These are phyloP conservation scores for Curvularia sp. DNA, from an alignment of 2,329 filamentous ascomycete species.

Conservation along the genomic window DNA sequence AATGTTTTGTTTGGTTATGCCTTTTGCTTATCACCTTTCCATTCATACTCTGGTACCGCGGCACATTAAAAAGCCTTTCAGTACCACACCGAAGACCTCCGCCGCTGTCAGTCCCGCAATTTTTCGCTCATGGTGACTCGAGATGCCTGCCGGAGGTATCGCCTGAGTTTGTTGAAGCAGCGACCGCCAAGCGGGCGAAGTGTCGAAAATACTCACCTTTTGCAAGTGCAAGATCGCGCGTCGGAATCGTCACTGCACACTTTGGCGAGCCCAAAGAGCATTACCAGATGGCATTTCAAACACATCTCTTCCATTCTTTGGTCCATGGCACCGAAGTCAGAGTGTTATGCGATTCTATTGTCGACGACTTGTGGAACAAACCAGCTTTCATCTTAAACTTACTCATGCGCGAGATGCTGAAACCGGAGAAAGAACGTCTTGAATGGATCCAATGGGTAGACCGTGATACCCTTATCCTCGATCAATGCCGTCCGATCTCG, in stretches of 20 bases:
- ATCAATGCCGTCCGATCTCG: conserved; percentile 52
- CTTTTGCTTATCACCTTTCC: conserved; percentile 14
- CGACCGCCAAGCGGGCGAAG: conserved; percentile 20
- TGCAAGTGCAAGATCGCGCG: conserved; percentile 19
- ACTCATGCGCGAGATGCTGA: conserved; percentile 45
- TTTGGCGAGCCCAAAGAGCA: conserved; percentile 47
- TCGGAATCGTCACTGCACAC: conserved; percentile 52
- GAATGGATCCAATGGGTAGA: conserved; percentile 56
- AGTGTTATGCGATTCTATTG: conserved; percentile 51
- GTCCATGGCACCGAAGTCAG: conserved; percentile 53
- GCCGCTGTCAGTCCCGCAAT: conserved; percentile 14
- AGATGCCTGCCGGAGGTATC: conserved; percentile 25
- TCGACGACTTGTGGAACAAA: conserved; percentile 56
- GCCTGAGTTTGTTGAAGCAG: conserved; percentile 17
- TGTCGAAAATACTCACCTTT: conserved; percentile 30
- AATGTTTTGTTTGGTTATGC: conserved; percentile 12
- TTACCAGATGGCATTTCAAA: conserved; percentile 52
- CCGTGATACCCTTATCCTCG: conserved; percentile 55
- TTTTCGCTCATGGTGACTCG: conserved; percentile 23
- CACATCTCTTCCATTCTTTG: conserved; percentile 41
- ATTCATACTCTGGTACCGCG: conserved; percentile 16
- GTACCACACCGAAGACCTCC: conserved; percentile 19
- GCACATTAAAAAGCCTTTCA: conserved; percentile 8
- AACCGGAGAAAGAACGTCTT: conserved; percentile 49
- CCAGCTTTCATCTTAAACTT: conserved; percentile 54